Evolutionary conservation across 192 early-diverging fungal genomes (phyloP), one percentile per base, ranked within the genome.

Genomic region (Gryganskiella cystojenkinii): DNA sequence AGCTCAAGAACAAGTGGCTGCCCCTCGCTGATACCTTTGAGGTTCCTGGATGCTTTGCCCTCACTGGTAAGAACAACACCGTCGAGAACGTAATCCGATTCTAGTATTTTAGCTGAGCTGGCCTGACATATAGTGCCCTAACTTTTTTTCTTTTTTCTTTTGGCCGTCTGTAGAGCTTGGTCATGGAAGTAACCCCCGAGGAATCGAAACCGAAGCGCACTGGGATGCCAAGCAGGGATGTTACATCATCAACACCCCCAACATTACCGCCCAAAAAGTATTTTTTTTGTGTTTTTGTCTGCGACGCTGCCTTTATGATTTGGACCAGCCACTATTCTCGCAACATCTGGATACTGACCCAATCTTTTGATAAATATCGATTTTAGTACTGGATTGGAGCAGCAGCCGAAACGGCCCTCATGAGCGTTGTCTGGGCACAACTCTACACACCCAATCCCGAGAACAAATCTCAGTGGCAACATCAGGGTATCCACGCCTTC

Each of bases 401-500:
- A 5, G 61, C 61, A 14, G 61, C 61, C 20, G 61, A 64, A n/a
- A 64, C 61, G 0, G 61, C 61, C 6, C 28, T 42, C 61, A 64
- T 64, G 61, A 27, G 22, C 42, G 35, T 64, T 5, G 61, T 64
- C 3, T 64, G 61, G 61, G 61, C 61, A 0, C 61, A 64, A 30
- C 35, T 64, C 0, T 64, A 53, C 7, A 25, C 52, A n/a, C 61
- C 61, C 17, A 5, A 52, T 31, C 61, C 61, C 0, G 8, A 19
- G 2, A 35, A 64, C 37, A 50, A 20, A 7, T n/a, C n/a, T 24
- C 47, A 37, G 6, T 27, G 49, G 49, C 19, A 61, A 11, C 61
- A 64, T 33, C 49, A 64, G 9, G 61, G 61, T 11, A 64, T 64
- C 50, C 61, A 64, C 61, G 61, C 61, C 50, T 64, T 64, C 37